Conservation (phyloP, 140 eudicot genomes). For the Senecio squalidus region DNA sequence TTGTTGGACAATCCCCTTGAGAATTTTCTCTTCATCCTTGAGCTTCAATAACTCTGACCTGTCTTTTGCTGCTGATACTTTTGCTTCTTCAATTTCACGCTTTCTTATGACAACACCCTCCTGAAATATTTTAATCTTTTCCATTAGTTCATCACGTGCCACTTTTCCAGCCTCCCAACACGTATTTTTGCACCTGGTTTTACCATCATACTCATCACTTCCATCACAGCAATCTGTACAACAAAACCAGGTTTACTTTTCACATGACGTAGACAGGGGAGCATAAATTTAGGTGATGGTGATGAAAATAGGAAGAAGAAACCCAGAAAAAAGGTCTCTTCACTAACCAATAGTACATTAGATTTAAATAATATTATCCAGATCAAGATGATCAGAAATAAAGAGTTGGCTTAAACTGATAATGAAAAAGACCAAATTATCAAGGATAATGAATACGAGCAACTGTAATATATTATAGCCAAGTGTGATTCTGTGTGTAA, state of each 20-base stretch:
- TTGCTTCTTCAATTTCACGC: conserved; percentile 65
- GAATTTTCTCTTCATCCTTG: conserved; percentile 73
- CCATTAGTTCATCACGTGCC: conserved; percentile 66
- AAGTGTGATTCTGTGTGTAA: neutral
- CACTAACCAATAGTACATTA: conserved; percentile 2
- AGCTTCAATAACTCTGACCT: conserved; percentile 65
- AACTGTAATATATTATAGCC: no score
- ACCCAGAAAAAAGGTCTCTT: neutral
- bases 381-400: neutral
- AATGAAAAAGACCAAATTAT: no score
- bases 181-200: conserved; percentile 67
- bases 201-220: conserved; percentile 96
- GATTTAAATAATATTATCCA: neutral
- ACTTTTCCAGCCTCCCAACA: conserved; percentile 99
- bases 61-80: conserved; percentile 52
- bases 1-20: conserved; percentile 67
- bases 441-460: no score
- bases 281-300: neutral
- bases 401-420: no score
- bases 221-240: conserved; percentile 97
- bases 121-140: conserved; percentile 57
- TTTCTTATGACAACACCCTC: conserved; percentile 63
- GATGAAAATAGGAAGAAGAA: neutral
- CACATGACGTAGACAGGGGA: conserved; percentile 4
- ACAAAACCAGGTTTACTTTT: neutral